Evolutionary conservation across 2,329 filamentous ascomycete genomes (phyloP).

Genomic region (Xylaria sp.): DNA sequence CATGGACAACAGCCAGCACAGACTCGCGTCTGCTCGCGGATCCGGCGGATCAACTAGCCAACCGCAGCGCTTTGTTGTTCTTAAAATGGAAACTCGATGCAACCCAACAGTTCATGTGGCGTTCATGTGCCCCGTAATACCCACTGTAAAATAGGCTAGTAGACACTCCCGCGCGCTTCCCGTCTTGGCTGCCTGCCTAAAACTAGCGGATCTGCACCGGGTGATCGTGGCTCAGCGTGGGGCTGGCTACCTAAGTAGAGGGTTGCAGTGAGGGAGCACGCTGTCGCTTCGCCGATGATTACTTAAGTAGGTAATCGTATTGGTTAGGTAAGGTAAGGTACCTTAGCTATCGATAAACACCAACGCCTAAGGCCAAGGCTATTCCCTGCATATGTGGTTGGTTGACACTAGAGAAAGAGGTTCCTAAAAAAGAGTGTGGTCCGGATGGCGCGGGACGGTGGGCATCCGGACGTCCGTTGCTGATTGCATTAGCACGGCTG

Average conservation of each 20-base stretch:
- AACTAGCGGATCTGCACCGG: not conserved
- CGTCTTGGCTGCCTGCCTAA: not conserved
- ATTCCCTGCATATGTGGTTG: too few species aligned
- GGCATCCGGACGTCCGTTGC: not conserved
- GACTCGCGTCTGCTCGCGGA: not conserved
- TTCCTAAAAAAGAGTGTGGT: not conserved
- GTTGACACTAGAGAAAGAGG: not conserved
- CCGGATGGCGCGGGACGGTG: not conserved
- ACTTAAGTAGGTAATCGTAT: too few species aligned
- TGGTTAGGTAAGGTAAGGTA: too few species aligned
- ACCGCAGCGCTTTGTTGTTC: constrained; percentile 12
- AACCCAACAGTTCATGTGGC: too few species aligned
- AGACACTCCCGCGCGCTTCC: constrained; percentile 21
- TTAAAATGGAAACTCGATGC: constrained; percentile 24
- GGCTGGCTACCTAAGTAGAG: not conserved
- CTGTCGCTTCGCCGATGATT: too few species aligned
- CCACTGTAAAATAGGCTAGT: not conserved
- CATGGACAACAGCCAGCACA: not conserved
- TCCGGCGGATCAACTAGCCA: not conserved
- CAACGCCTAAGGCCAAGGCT: too few species aligned
- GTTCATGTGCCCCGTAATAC: not conserved
- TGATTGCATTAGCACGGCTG: too few species aligned
- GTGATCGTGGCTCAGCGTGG: not conserved
- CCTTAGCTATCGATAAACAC: too few species aligned
- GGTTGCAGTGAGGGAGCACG: not conserved